A percentile compares a stretch with the other conserved stretches of the same genome.
These are phyloP conservation scores for Castanea sativa DNA, from an alignment of 306 rosid species.

Conservation along the genomic window DNA sequence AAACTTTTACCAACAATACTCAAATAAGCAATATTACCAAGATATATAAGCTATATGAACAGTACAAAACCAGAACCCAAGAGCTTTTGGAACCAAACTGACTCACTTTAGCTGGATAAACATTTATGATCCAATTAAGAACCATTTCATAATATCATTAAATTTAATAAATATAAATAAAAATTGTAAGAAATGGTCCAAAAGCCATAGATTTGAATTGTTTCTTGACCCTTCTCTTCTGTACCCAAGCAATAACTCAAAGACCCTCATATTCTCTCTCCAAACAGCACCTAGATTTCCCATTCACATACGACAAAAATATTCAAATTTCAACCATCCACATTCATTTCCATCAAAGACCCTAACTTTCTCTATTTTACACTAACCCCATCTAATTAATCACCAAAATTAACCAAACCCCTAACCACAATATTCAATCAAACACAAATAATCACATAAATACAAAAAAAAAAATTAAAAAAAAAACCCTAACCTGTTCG, in stretches of 20 bases:
- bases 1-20: too few relatives aligned
- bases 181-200: background rate
- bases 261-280: background rate
- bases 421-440: background rate
- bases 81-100: background rate
- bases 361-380: background rate
- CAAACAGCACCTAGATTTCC: background rate
- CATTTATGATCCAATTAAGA: background rate
- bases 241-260: background rate
- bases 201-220: background rate
- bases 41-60: too few relatives aligned
- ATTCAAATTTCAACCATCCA: background rate
- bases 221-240: background rate
- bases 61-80: background rate
- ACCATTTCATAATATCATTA: background rate
- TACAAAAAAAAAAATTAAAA: background rate
- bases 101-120: background rate
- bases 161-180: background rate
- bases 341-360: background rate
- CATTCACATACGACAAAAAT: background rate
- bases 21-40: too few relatives aligned
- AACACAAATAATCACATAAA: background rate
- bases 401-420: background rate
- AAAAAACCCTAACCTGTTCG: slow-evolving; percentile 38
- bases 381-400: background rate